These are phyloP conservation scores for Pyrrhoderma noxium DNA, from an alignment of 1,284 basidiomycete genomes.

Conservation along the genomic window DNA sequence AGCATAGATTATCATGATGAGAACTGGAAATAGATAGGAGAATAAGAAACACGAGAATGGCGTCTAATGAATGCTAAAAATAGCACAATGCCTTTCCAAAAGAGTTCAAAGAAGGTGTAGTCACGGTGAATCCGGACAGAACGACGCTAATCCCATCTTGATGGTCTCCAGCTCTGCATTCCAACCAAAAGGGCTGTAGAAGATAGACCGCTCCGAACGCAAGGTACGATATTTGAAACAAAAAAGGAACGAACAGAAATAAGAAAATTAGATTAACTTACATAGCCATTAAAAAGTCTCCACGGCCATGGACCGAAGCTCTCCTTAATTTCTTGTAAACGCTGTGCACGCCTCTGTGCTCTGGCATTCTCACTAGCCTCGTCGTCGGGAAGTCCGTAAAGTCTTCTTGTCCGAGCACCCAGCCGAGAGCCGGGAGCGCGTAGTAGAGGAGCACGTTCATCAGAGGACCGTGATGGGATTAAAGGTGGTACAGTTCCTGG, in stretches of 20 bases:
- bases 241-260: background rate
- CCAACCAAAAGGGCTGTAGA: background rate
- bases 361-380: constrained; percentile 29
- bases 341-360: constrained; percentile 1
- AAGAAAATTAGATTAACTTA: constrained; percentile 31
- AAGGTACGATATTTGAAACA: background rate
- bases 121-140: background rate
- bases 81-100: background rate
- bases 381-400: constrained; percentile 4
- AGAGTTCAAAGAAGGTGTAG: background rate
- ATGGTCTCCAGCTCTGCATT: background rate
- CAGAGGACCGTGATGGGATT: background rate
- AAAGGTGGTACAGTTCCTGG: background rate
- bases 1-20: background rate
- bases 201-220: background rate
- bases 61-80: background rate
- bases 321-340: constrained; percentile 31
- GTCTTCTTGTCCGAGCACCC: constrained; percentile 5
- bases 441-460: constrained; percentile 8
- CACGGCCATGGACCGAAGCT: constrained; percentile 62
- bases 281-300: constrained; percentile 58
- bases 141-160: no score
- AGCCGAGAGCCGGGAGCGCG: constrained; percentile 10
- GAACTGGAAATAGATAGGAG: background rate
- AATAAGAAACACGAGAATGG: background rate